phyloP scores from a whole-genome alignment of 164 flowering plant genomes.

The Brasenia schreberi region DNA sequence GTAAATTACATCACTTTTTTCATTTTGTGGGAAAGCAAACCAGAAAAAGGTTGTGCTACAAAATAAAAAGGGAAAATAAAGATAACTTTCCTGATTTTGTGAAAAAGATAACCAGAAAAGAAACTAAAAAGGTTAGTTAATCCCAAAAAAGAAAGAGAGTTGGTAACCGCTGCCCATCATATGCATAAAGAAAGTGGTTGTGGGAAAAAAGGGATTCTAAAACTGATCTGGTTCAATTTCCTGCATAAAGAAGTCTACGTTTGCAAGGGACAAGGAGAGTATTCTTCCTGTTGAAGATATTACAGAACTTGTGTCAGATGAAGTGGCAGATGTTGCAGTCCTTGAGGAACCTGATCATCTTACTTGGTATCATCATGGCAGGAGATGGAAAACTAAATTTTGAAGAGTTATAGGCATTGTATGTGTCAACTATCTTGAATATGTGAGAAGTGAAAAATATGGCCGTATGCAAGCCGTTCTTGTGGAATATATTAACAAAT shows the following conservation, averaged over 20 bases:
- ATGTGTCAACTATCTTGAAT: conserved; percentile 89
- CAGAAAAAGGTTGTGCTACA: no score
- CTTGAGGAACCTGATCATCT: conserved; percentile 99
- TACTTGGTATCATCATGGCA: conserved; percentile 99
- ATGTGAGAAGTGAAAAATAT: conserved; percentile 83
- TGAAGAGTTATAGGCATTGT: conserved; percentile 70
- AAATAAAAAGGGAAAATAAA: no score
- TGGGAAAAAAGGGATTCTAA: no score
- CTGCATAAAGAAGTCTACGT: conserved; percentile 12
- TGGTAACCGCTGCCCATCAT: no score
- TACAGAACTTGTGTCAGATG: conserved; percentile 65
- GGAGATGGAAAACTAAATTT: conserved; percentile 86
- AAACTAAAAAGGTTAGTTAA: no score
- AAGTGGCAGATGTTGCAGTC: conserved; percentile 84
- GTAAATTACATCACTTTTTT: no score
- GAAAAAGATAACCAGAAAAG: no score
- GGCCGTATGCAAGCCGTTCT: conserved; percentile 50
- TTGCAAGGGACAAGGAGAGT: conserved; percentile 68
- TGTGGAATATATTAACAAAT: conserved; percentile 51
- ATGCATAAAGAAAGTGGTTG: no score
- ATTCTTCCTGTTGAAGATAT: conserved; percentile 89
- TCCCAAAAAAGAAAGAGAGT: no score
- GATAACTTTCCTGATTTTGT: no score
- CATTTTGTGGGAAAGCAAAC: no score
- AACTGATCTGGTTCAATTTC: no score